Percentiles rank a stretch among this genome's conserved stretches.
Evolutionary conservation across 805 yeast species (phyloP).

Genomic region (Lipomyces oligophaga): DNA sequence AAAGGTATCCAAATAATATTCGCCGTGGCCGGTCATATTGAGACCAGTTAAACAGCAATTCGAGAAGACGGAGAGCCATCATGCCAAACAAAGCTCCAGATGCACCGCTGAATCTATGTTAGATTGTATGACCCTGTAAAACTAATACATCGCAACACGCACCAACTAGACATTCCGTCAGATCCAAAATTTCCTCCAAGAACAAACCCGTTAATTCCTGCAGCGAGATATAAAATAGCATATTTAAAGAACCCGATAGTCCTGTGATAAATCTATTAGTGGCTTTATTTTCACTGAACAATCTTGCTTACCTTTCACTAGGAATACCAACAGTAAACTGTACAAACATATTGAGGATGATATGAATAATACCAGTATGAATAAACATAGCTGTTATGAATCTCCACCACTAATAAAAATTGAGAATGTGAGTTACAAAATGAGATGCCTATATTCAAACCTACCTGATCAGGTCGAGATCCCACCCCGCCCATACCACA

Average conservation of each 20-base stretch:
- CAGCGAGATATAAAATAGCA: conserved; percentile 51
- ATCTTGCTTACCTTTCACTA: conserved; percentile 48
- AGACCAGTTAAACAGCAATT: conserved; percentile 51
- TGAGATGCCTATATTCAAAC: background rate
- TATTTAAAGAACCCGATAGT: conserved; percentile 54
- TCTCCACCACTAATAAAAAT: conserved; percentile 50
- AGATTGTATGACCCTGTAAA: background rate
- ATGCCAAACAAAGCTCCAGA: conserved; percentile 70
- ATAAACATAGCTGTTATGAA: conserved; percentile 64
- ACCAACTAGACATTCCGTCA: conserved; percentile 49
- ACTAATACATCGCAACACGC: background rate
- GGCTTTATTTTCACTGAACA: too few relatives aligned
- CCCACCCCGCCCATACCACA: conserved; percentile 58
- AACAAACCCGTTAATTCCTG: conserved; percentile 65
- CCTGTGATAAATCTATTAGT: too few relatives aligned
- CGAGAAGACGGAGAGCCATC: conserved; percentile 56
- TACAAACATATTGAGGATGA: conserved; percentile 56
- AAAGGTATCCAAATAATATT: conserved; percentile 47
- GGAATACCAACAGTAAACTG: conserved; percentile 60
- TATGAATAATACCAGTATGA: conserved; percentile 72
- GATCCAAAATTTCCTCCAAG: conserved; percentile 70
- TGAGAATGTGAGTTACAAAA: background rate
- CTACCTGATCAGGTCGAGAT: conserved; percentile 47
- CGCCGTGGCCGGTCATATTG: conserved; percentile 47
- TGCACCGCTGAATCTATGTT: conserved; percentile 55